These are phyloP conservation scores for Ormosia emarginata DNA, from an alignment of 306 rosid genomes.

Conservation along the genomic window DNA sequence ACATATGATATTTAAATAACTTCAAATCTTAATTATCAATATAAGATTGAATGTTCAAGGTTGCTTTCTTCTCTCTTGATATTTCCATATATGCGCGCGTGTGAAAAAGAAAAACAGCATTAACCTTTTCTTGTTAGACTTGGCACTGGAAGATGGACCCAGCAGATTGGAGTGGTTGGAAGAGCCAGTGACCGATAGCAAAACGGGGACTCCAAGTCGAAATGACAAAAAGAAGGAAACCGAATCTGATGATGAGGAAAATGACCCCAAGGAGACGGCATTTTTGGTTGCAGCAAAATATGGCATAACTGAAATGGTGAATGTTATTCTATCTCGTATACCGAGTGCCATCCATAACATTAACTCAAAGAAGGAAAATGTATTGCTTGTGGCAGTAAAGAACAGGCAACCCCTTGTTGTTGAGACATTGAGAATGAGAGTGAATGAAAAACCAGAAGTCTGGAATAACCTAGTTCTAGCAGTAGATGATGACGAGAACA, in stretches of 20 bases:
- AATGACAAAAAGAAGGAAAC: not conserved
- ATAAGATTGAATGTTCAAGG: no score
- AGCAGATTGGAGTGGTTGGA: not conserved
- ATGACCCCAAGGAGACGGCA: not conserved
- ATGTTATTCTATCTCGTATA: accelerated
- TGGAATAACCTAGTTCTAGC: constrained; percentile 12
- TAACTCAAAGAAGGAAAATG: constrained; percentile 18
- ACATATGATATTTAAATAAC: no score
- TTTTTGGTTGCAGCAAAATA: constrained; percentile 3
- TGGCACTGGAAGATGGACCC: not conserved
- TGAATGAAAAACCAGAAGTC: not conserved
- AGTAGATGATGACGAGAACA: constrained; percentile 19
- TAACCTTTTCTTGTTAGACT: not conserved
- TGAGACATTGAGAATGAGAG: not conserved
- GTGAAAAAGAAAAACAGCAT: not conserved
- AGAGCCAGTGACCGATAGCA: not conserved
- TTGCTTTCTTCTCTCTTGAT: no score
- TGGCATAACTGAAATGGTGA: constrained; percentile 25
- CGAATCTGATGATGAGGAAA: not conserved
- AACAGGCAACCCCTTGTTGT: constrained; percentile 12
- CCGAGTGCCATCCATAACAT: constrained; percentile 10
- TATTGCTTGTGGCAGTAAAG: constrained; percentile 16
- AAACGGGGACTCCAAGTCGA: not conserved
- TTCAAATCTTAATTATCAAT: no score
- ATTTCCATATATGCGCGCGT: no score